Evolutionary conservation across 768 basidiomycete species (phyloP), one percentile per base, ranked within the genome.

Genomic region (Cystobasidium ongulense): DNA sequence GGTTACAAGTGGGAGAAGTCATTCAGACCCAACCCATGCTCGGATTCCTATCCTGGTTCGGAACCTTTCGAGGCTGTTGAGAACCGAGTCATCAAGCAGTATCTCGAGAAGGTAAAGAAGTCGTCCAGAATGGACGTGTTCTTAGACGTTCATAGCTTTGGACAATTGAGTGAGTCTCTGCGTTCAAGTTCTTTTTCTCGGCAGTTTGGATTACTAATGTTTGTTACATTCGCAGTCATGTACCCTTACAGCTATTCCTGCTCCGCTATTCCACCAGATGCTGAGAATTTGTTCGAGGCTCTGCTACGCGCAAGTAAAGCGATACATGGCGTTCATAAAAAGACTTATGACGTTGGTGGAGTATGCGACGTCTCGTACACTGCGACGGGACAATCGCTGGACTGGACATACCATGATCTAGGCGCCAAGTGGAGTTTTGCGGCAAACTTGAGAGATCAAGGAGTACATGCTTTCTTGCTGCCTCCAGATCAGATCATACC

Each of bases 131-230:
- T 90, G 18, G 83, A 85, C 23, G 87, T 84, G 1, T 92, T 90
- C 80, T 73, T 91, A 36, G 90, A 92, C 81, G 79, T 91, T 63
- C 84, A 91, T 75, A 89, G 87, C 76, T 93, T 90, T 78, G 90
- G 90, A 0, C 90, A 92, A 79, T 88, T 91, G 85, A 79, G 89
- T 91, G 77, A 72, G 89, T 84, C 21, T 39, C 43, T n/a, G n/a
- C n/a, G n/a, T n/a, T n/a, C n/a, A n/a, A n/a, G n/a, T n/a, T n/a
- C n/a, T n/a, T n/a, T n/a, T n/a, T n/a, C n/a, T n/a, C n/a, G n/a
- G n/a, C n/a, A n/a, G n/a, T n/a, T n/a, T n/a, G n/a, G n/a, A n/a
- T n/a, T n/a, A n/a, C n/a, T n/a, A 35, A 18, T 3, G 57, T 39
- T 35, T 38, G 27, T 11, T 36, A 3, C 25, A 63, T 67, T 23